Evolutionary conservation across 345 rosid genomes (phyloP).

Genomic region (Eucalyptus globulus): DNA sequence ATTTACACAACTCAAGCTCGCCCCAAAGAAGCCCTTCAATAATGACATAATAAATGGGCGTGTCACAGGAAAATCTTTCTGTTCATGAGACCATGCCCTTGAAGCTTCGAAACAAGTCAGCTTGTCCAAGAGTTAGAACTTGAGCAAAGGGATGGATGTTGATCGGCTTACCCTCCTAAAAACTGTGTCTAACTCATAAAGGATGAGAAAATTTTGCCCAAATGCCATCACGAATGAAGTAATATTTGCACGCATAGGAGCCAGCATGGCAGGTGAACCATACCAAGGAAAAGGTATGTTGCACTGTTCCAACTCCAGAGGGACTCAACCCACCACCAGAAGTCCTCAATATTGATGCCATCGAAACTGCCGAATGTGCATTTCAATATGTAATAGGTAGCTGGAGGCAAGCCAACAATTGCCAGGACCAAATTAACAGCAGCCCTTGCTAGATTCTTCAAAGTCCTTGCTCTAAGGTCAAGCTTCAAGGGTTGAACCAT

Average conservation of each 20-base stretch:
- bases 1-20: neutral
- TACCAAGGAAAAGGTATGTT: conserved; percentile 76
- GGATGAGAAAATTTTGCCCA: neutral
- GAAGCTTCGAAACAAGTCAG: neutral
- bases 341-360: conserved; percentile 36
- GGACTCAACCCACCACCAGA: conserved; percentile 84
- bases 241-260: conserved; percentile 36
- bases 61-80: neutral
- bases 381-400: conserved; percentile 33
- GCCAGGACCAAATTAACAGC: conserved; percentile 38
- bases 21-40: neutral
- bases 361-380: conserved; percentile 29
- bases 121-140: neutral
- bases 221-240: conserved; percentile 29
- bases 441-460: conserved; percentile 21
- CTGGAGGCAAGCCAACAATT: conserved; percentile 54
- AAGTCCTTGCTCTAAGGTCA: conserved; percentile 23
- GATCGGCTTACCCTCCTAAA: neutral
- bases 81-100: neutral
- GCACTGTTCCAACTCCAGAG: conserved; percentile 96
- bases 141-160: neutral
- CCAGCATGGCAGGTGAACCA: conserved; percentile 72
- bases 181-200: neutral
- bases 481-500: conserved; percentile 57
- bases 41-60: neutral